A percentile compares a stretch with the other conserved stretches of the same genome.
Conservation (phyloP, 148 eudicot genomes). For the Pharnaceum exiguum region DNA sequence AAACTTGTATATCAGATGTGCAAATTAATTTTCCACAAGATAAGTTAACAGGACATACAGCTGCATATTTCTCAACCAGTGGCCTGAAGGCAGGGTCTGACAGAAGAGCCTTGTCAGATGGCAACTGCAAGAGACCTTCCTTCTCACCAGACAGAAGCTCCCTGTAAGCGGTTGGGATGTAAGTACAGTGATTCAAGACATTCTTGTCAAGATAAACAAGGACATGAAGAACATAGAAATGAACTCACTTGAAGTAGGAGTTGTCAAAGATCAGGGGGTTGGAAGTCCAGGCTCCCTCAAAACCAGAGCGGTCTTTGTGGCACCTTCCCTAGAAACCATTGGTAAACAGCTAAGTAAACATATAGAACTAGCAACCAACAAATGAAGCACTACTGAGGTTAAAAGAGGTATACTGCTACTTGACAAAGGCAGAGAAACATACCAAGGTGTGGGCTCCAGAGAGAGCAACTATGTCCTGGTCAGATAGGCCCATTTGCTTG, state of each 20-base stretch:
- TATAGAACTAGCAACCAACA: not conserved
- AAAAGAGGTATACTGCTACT: not conserved
- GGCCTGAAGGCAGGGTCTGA: conserved; percentile 74
- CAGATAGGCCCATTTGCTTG: conserved; percentile 83
- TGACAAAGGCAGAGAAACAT: conserved; percentile 2
- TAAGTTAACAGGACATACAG: conserved; percentile 29
- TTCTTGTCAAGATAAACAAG: not conserved
- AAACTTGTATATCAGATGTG: no score
- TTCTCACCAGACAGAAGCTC: conserved; percentile 90
- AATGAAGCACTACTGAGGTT: no score
- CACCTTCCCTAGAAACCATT: conserved; percentile 58
- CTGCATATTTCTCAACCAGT: conserved; percentile 85
- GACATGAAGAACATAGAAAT: not conserved
- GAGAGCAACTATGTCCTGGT: conserved; percentile 86
- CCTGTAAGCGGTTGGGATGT: conserved; percentile 22
- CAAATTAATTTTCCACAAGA: not conserved
- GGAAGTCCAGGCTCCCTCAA: conserved; percentile 90
- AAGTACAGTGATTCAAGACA: not conserved
- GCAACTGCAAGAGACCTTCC: conserved; percentile 85
- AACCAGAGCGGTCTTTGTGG: conserved; percentile 99
- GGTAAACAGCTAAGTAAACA: not conserved
- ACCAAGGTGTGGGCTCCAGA: conserved; percentile 98
- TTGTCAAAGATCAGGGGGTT: conserved; percentile 91
- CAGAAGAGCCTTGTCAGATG: conserved; percentile 87
- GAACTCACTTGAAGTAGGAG: conserved; percentile 69